Evolutionary conservation across 2,329 filamentous ascomycete species (phyloP), one percentile per base, ranked within the genome.

Genomic region (Chaetothyriales sp.): DNA sequence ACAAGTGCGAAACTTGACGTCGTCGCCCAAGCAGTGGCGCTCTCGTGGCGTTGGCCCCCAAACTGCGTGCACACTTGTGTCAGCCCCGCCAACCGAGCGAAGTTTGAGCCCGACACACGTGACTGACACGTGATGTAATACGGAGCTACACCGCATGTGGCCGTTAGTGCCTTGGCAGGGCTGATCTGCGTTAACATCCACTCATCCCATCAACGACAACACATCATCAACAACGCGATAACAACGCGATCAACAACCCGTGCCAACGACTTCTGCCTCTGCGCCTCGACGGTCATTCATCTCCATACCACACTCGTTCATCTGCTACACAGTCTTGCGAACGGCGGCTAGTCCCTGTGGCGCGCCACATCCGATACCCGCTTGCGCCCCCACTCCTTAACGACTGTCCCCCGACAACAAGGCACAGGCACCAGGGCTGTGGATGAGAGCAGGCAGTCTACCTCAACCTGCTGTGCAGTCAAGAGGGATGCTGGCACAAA

Each of bases 401-500:
- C 18, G 15, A 22, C 20, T 26, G 20, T 20, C 19, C 45, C 45
- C 18, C 25, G 8, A 12, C 1, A 2, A 18, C 19, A 18, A 10
- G 22, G 7, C 25, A 22, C 32, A 12, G 22, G 12, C 25, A 18
- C 45, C 45, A 26, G n/a, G 19, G n/a, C 3, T n/a, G 18, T 47
- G 18, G 15, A 52, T 50, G 50, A 51, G 18, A 53, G 53, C 55
- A 50, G 53, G 51, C 55, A 49, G 51, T 54, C 53, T 44, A 26
- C 55, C n/a, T 54, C 54, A 44, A 66, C 64, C 56, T 62, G 61
- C 54, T 63, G 54, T 55, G 64, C 63, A 48, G 57, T 53, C 54
- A 57, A 56, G 60, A 64, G 70, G 63, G 64, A 70, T 70, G 67
- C 66, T n/a, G n/a, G n/a, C 59, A 64, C 59, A 55, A 60, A 57